Evolutionary conservation across 1,139 yeast genomes (phyloP).

Genomic region (Diutina neorugosa): DNA sequence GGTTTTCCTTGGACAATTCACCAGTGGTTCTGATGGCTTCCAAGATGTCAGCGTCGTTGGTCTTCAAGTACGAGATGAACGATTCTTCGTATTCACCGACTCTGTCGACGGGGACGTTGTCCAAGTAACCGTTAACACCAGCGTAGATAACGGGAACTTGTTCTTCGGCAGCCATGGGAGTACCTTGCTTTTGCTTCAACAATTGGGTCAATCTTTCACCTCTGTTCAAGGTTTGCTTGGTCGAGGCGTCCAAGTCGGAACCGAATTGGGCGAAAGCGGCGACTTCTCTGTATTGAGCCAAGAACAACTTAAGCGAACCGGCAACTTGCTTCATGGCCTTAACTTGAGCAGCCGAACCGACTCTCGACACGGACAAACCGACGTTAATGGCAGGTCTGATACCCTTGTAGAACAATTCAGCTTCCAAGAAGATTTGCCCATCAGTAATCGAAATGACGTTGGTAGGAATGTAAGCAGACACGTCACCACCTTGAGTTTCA

Average conservation of each 20-base stretch:
- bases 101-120: constrained; percentile 72
- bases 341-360: constrained; percentile 99
- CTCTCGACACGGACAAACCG: constrained; percentile 99
- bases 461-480: constrained; percentile 95
- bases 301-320: constrained; percentile 98
- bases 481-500: constrained; percentile 99
- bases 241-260: constrained; percentile 99
- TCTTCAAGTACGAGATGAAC: constrained; percentile 82
- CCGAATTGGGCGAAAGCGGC: constrained; percentile 99
- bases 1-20: constrained; percentile 77
- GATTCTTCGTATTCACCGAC: constrained; percentile 87
- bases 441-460: constrained; percentile 95
- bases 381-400: constrained; percentile 99
- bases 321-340: constrained; percentile 99
- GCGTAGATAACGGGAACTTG: constrained; percentile 98
- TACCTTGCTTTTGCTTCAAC: constrained; percentile 94
- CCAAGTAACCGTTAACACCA: constrained; percentile 99
- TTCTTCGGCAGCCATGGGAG: constrained; percentile 97
- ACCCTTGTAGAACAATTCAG: constrained; percentile 99
- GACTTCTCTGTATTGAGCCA: constrained; percentile 99
- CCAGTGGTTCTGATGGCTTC: constrained; percentile 81
- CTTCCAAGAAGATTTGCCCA: constrained; percentile 98
- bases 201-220: constrained; percentile 99
- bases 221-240: constrained; percentile 97
- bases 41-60: constrained; percentile 79